Conservation (phyloP, 1,284 basidiomycete genomes). For the Ceratorhiza oryzae-sativae region DNA sequence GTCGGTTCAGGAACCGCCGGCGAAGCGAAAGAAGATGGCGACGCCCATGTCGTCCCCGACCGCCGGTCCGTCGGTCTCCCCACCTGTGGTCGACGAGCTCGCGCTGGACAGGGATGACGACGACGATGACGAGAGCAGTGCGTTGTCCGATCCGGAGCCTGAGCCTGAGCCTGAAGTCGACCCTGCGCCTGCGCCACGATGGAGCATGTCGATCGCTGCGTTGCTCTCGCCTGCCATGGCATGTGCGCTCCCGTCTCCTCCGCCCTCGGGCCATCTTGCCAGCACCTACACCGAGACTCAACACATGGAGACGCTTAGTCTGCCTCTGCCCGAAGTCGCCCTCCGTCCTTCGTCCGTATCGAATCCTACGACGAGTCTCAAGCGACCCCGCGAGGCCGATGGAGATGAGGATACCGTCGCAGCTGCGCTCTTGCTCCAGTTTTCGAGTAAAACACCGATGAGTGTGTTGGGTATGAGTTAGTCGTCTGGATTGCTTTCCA, state of each 20-base stretch:
- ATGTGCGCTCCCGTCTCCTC: constrained; percentile 24
- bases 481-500: not conserved
- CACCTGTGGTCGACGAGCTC: constrained; percentile 19
- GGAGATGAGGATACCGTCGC: constrained; percentile 18
- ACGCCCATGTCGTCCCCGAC: constrained; percentile 24
- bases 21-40: constrained; percentile 22
- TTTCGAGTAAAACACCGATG: constrained; percentile 37
- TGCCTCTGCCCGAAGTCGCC: constrained; percentile 33
- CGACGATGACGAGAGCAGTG: constrained; percentile 26
- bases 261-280: constrained; percentile 20
- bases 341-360: constrained; percentile 11
- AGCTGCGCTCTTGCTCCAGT: constrained; percentile 34
- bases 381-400: not conserved
- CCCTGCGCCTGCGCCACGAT: not conserved
- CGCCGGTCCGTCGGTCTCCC: constrained; percentile 1
- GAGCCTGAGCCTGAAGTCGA: constrained; percentile 3
- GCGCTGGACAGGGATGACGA: not conserved
- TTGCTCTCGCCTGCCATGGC: constrained; percentile 17
- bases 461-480: constrained; percentile 36
- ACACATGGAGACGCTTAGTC: constrained; percentile 32
- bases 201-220: constrained; percentile 35
- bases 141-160: constrained; percentile 15
- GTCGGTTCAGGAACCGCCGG: not conserved
- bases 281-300: not conserved
- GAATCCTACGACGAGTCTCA: not conserved